Evolutionary conservation across 257 asterid genomes (phyloP), one percentile per base, ranked within the genome.

Genomic region (Petrea volubilis): DNA sequence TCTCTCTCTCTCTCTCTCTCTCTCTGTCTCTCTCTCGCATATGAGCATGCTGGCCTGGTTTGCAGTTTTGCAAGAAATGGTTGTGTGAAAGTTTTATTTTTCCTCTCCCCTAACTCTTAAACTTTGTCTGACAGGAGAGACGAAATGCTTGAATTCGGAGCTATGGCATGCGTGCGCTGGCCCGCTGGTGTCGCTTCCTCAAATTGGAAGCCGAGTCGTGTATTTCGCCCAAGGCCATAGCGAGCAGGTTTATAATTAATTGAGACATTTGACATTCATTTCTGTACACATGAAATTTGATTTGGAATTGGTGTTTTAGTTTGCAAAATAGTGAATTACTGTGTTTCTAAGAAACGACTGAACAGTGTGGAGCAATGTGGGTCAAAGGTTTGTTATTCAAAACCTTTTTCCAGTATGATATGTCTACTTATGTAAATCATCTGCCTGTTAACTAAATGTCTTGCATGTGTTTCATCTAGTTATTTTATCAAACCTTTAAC

Each of bases 81-180:
- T 57, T 61, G 38, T 20, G 38, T 71, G 28, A 68, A 67, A 25
- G 20, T 70, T 24, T 3, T 5, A 5, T 20, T 36, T 52, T 41
- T 57, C 14, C 2, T 8, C 33, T 2, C 61, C 28, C 61, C 28
- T 8, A 6, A 50, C 40, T 44, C 66, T 67, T 40, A 63, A 47
- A 23, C 40, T 23, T 11, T 60, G 41, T 64, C 44, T 56, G 73
- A 50, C 75, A 86, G 96, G 83, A 46, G 95, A 87, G 86, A 86
- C 85, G 65, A 87, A 87, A 84, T 85, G 95, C 85, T 80, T 90
- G 87, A 90, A 90, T 76, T 87, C 96, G 15, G 95, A 90, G 89
- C 87, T 90, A 67, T 90, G 96, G 96, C 96, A 90, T 67, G 96
- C 92, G 0, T 90, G 96, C 66, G 95, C 95, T 25, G 96, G 96